A percentile compares a stretch with the other conserved stretches of the same genome.
These are phyloP conservation scores for Diaporthe caulivora DNA, from an alignment of 2,329 filamentous ascomycete genomes.

Conservation along the genomic window DNA sequence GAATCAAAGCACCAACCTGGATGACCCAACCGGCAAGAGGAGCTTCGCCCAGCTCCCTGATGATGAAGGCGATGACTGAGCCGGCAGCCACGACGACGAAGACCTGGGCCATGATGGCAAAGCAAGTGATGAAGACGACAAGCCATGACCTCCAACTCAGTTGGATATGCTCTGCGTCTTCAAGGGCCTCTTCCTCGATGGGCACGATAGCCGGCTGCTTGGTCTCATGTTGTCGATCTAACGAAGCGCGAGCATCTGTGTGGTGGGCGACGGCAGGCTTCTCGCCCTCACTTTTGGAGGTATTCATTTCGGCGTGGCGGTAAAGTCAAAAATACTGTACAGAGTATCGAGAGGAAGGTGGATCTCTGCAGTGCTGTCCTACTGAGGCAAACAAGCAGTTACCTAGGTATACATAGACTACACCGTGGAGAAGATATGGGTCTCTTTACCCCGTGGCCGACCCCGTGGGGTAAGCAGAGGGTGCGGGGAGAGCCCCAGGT, in stretches of 20 bases:
- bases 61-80: slow-evolving; percentile 67
- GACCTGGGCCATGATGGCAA: slow-evolving; percentile 65
- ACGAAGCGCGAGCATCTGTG: neutral
- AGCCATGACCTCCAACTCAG: slow-evolving; percentile 68
- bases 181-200: slow-evolving; percentile 49
- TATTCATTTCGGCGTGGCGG: neutral
- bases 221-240: slow-evolving; percentile 6
- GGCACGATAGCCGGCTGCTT: slow-evolving; percentile 41
- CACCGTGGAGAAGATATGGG: neutral
- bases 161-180: slow-evolving; percentile 56
- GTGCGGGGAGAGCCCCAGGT: slow-evolving; percentile 10
- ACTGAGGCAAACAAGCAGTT: neutral
- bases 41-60: slow-evolving; percentile 64
- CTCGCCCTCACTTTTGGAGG: slow-evolving; percentile 23
- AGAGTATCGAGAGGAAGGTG: neutral
- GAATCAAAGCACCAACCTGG: slow-evolving; percentile 51
- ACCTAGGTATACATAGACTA: too few relatives aligned
- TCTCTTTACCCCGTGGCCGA: neutral
- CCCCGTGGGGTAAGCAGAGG: slow-evolving; percentile 25
- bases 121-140: slow-evolving; percentile 60
- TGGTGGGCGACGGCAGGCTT: slow-evolving; percentile 22
- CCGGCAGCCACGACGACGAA: slow-evolving; percentile 68
- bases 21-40: slow-evolving; percentile 68
- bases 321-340: too few relatives aligned
- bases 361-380: neutral